Evolutionary conservation across 2,329 filamentous ascomycete species (phyloP).

Genomic region (Kalaharituber pfeilii): DNA sequence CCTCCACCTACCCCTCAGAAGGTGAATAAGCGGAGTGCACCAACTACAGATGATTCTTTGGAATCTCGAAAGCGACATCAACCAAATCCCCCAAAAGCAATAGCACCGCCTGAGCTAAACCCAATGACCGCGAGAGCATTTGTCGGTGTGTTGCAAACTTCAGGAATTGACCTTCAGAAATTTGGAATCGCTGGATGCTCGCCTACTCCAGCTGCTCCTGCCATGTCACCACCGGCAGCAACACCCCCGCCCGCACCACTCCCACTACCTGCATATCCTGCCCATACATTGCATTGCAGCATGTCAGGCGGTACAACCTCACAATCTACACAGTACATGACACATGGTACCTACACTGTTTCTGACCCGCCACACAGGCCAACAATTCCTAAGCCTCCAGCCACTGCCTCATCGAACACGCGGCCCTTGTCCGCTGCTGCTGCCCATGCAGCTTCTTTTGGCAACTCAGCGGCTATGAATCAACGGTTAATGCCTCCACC

Average conservation of each 20-base stretch:
- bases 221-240: conserved; percentile 46
- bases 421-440: conserved; percentile 1
- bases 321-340: neutral
- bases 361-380: neutral
- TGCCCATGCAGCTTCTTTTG: conserved; percentile 15
- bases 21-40: neutral
- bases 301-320: too few species aligned
- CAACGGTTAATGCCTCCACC: conserved; percentile 14
- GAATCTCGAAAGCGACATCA: neutral
- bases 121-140: neutral
- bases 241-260: conserved; percentile 62
- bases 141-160: neutral
- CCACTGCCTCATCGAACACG: neutral
- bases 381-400: neutral
- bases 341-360: neutral
- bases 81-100: neutral
- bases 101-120: neutral
- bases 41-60: neutral
- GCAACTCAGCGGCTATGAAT: conserved; percentile 16
- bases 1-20: neutral
- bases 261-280: conserved; percentile 40
- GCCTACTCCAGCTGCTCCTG: neutral
- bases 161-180: neutral
- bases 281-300: conserved; percentile 28
- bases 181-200: neutral